These are phyloP conservation scores for Lanmaoa pseudosensibilis DNA, from an alignment of 768 basidiomycete species.

Conservation along the genomic window DNA sequence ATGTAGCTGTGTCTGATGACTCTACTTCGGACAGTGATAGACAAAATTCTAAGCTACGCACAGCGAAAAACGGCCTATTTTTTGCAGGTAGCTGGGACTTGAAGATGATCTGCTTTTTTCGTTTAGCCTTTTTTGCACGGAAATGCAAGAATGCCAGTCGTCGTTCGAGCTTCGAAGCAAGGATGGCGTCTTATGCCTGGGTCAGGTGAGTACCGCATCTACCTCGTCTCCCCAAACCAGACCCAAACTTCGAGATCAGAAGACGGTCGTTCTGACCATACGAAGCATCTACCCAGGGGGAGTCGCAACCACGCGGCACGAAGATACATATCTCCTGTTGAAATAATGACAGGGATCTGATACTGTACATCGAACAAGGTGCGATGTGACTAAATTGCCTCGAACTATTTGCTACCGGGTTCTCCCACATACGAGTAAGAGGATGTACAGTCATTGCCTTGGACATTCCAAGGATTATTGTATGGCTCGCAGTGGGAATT, in stretches of 20 bases:
- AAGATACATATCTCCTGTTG: not conserved
- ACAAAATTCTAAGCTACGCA: too few species aligned
- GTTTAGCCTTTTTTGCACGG: too few species aligned
- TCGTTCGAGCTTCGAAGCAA: not conserved
- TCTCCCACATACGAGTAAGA: not conserved
- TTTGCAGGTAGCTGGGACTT: too few species aligned
- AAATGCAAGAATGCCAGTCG: not conserved
- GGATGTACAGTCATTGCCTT: not conserved
- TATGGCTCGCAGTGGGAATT: not conserved
- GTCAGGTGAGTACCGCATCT: not conserved
- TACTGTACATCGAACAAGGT: not conserved
- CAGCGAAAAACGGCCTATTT: too few species aligned
- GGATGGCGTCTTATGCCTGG: not conserved
- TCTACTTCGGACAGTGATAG: too few species aligned
- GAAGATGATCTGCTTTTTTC: too few species aligned
- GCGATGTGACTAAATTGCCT: not conserved
- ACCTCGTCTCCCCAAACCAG: not conserved
- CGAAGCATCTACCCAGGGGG: not conserved
- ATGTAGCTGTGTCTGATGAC: too few species aligned
- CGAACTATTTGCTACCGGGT: not conserved
- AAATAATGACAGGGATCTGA: not conserved
- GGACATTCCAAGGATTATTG: conserved; percentile 1
- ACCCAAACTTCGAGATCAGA: too few species aligned
- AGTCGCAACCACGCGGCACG: not conserved
- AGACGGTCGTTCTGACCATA: too few species aligned